Conservation (phyloP, 2,329 filamentous ascomycete species). For the Sporothrix humicola region DNA sequence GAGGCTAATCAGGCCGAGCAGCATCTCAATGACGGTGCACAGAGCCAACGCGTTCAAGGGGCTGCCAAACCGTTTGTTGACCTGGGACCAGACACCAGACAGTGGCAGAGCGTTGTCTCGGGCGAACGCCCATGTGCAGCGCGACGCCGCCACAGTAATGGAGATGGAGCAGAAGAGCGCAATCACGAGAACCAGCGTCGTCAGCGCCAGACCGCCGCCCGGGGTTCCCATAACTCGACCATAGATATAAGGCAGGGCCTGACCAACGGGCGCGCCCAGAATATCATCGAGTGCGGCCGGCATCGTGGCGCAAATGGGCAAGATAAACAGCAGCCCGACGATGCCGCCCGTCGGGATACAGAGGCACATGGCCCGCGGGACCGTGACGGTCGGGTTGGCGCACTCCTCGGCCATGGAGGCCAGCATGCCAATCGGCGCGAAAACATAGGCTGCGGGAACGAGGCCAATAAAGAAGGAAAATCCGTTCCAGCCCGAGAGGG, state of each 20-base stretch:
- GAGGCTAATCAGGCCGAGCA: constrained; percentile 52
- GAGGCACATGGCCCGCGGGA: constrained; percentile 31
- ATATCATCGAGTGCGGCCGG: constrained; percentile 53
- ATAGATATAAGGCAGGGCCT: constrained; percentile 55
- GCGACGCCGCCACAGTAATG: constrained; percentile 43
- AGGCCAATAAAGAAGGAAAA: constrained; percentile 36
- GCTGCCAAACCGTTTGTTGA: constrained; percentile 46
- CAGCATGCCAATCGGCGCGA: constrained; percentile 34
- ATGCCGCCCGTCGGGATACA: constrained; percentile 32
- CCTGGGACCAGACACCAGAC: constrained; percentile 46
- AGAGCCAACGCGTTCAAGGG: constrained; percentile 44
- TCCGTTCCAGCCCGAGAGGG: constrained; percentile 51
- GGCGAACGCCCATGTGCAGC: constrained; percentile 37
- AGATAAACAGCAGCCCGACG: constrained; percentile 41
- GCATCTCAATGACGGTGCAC: constrained; percentile 46
- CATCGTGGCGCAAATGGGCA: constrained; percentile 59
- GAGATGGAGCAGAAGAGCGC: constrained; percentile 50
- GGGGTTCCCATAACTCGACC: constrained; percentile 50
- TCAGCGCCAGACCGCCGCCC: constrained; percentile 51
- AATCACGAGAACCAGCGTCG: constrained; percentile 51
- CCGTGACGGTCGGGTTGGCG: constrained; percentile 31
- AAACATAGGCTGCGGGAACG: constrained; percentile 32
- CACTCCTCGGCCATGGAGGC: constrained; percentile 36
- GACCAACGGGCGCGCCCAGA: constrained; percentile 49
- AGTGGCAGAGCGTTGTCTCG: constrained; percentile 52